Base-by-base conservation (phyloP, 495 filamentous ascomycete species). In the Talaromyces nanjingensis region DNA sequence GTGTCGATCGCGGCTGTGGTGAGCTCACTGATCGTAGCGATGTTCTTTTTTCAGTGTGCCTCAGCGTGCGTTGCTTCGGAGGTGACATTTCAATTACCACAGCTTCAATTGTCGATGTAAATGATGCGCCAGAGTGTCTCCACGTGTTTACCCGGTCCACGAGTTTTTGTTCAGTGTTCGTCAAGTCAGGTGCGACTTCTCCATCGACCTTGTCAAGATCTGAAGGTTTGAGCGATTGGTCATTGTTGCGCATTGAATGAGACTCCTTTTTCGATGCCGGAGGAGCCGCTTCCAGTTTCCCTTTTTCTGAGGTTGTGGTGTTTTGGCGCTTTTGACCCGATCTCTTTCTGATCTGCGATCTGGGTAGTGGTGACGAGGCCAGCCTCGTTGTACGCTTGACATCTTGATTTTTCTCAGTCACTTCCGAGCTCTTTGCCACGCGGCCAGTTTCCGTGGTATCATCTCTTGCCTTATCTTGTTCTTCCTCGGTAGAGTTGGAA, bases 91-190 rank as follows among this genome's bases (percentile, higher is more conserved):
- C 87, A 39, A 91, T 83, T 27, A 91, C 81, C 72, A 90, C 82
- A 11, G 86, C 89, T 73, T 89, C 88, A 16, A 92, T 82, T 0
- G 89, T 91, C 4, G 89, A 91, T 8, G 82, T 79, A 6, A 79
- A 82, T 11, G 90, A 91, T 64, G 86, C 79, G 16, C 76, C 79
- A 20, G 90, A 93, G 34, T 84, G 81, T 12, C 81, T 69, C 39
- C 70, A 72, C 22, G 67, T 34, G 39, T 77, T 78, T 6, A 80
- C 71, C 49, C 83, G 76, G 22, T 77, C 66, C 25, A 71, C 63
- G 6, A 65, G 33, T 11, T 67, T 60, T 12, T 65, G 57, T 7
- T 64, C 60, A 60, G 69, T 62, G 37, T 76, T 73, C 31, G 65
- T 59, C 6, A 73, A 70, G 20, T 80, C 77, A 77, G 79, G 83